Evolutionary conservation across 2,329 filamentous ascomycete species (phyloP).

Genomic region (Fusarium nelsonii): DNA sequence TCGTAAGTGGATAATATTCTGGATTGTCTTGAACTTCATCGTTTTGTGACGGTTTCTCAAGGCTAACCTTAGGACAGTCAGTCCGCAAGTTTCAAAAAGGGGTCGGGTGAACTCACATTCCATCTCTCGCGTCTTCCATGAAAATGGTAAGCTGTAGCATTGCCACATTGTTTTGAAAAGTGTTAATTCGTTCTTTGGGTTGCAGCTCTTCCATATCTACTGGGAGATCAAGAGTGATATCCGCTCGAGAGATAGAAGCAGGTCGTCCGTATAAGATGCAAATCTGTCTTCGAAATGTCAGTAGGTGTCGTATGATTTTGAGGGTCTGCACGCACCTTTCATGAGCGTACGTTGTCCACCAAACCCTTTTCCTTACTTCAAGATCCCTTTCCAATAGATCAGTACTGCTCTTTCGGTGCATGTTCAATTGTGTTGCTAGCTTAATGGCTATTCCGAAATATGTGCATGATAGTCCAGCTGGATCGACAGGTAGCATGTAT

Average conservation of each 20-base stretch:
- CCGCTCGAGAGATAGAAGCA: slow-evolving; percentile 30
- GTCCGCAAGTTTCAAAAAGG: background rate
- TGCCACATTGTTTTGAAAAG: slow-evolving; percentile 38
- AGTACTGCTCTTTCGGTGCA: slow-evolving; percentile 18
- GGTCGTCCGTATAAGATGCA: slow-evolving; percentile 41
- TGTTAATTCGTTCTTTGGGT: slow-evolving; percentile 27
- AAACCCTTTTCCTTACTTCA: slow-evolving; percentile 39
- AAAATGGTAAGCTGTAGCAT: slow-evolving; percentile 36
- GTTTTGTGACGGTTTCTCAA: slow-evolving; percentile 25
- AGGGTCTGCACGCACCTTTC: slow-evolving; percentile 28
- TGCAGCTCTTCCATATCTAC: slow-evolving; percentile 30
- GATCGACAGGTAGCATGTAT: slow-evolving; percentile 38
- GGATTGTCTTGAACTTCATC: background rate
- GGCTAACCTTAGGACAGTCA: slow-evolving; percentile 14
- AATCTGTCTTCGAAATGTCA: slow-evolving; percentile 29
- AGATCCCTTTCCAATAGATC: background rate
- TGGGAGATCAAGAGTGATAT: slow-evolving; percentile 26
- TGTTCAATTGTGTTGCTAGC: slow-evolving; percentile 34
- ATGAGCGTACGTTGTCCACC: slow-evolving; percentile 43
- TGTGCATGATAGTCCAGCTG: slow-evolving; percentile 38
- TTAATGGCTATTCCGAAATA: slow-evolving; percentile 44
- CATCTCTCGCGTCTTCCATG: slow-evolving; percentile 42
- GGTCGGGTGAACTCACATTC: slow-evolving; percentile 17
- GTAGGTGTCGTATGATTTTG: background rate
- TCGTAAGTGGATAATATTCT: slow-evolving; percentile 24